Percentiles rank a stretch among this genome's conserved stretches.
Conservation (phyloP, 2,329 filamentous ascomycete genomes). For the Colletotrichum aenigma region DNA sequence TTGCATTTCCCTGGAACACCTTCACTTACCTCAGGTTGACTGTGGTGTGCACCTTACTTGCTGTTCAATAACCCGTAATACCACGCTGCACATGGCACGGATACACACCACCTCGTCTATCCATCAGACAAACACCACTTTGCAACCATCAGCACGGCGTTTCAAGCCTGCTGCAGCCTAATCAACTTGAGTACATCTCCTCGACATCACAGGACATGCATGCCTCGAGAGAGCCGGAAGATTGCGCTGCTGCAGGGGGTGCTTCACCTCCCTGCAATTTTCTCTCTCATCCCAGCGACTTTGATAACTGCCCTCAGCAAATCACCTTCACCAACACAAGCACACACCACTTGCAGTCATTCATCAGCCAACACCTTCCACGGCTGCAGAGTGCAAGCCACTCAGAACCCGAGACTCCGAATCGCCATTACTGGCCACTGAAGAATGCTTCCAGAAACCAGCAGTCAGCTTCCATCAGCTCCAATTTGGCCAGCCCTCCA, state of each 20-base stretch:
- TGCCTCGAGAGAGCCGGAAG: background rate
- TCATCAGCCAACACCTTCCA: background rate
- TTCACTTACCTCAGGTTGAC: background rate
- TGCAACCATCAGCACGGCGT: background rate
- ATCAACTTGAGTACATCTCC: background rate
- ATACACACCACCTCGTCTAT: background rate
- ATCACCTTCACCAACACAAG: background rate
- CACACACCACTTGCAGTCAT: background rate
- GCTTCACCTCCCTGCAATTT: background rate
- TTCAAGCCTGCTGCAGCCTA: conserved; percentile 19
- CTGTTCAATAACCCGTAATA: background rate
- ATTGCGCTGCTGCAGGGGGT: conserved; percentile 10
- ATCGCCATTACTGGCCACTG: background rate
- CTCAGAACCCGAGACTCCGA: background rate
- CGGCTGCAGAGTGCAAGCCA: background rate
- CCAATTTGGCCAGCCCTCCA: background rate
- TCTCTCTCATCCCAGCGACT: background rate
- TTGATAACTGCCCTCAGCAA: background rate
- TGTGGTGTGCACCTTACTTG: background rate
- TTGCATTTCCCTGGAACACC: background rate
- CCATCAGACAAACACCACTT: background rate
- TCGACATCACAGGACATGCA: background rate
- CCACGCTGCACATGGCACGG: background rate
- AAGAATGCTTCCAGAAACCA: conserved; percentile 6
- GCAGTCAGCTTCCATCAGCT: background rate